Conservation (phyloP, 176 grass and related monocot species). For the Phyllostachys edulis region DNA sequence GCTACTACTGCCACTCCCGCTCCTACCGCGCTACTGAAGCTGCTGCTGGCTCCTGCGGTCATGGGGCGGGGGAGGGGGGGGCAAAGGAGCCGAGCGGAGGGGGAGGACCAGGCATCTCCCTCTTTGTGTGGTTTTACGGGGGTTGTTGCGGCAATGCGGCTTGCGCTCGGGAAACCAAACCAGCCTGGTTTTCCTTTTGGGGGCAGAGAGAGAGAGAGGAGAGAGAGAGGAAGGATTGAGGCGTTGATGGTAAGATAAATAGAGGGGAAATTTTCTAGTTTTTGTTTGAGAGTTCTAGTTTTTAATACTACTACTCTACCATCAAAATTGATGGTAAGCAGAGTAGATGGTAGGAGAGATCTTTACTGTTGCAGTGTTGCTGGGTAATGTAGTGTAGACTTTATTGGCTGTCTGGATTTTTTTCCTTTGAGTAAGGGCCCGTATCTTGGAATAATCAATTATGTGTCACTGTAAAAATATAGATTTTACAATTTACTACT, state of each 20-base stretch:
- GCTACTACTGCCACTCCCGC: not conserved
- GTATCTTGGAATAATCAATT: too few species aligned
- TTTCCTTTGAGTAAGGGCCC: not conserved
- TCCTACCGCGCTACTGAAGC: not conserved
- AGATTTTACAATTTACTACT: too few species aligned
- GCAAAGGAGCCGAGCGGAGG: not conserved
- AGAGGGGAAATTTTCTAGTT: not conserved
- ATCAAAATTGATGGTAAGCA: not conserved
- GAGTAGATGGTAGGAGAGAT: not conserved
- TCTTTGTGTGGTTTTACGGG: constrained; percentile 35
- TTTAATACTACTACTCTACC: not conserved
- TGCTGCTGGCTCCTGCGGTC: not conserved
- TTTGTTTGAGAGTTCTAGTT: not conserved
- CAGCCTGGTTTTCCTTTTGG: constrained; percentile 72
- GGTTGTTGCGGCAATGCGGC: constrained; percentile 28
- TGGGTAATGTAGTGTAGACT: not conserved
- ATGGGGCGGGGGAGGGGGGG: constrained; percentile 4
- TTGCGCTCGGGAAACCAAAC: constrained; percentile 63
- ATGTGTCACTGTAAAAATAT: too few species aligned
- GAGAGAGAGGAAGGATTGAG: not conserved
- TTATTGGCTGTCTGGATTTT: not conserved
- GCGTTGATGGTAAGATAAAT: not conserved
- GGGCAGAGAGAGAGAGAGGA: constrained; percentile 20
- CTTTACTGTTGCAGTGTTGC: not conserved
- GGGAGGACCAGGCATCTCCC: constrained; percentile 8